These are phyloP conservation scores for Boechera divaricarpa DNA, from an alignment of 345 rosid genomes.

Conservation along the genomic window DNA sequence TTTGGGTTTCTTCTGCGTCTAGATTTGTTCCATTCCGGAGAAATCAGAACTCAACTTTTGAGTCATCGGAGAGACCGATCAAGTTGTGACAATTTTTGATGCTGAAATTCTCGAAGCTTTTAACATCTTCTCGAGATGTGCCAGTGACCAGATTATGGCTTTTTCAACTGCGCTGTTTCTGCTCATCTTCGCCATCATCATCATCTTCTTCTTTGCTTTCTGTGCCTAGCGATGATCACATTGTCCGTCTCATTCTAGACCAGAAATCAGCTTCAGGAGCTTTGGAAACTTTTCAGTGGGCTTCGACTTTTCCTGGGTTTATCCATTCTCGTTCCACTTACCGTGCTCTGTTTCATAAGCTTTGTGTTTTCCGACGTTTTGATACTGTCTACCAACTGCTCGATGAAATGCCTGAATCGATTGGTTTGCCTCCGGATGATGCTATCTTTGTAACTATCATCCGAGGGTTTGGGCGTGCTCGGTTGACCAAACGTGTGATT, in stretches of 20 bases:
- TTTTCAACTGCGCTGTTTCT: constrained; percentile 30
- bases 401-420: constrained; percentile 80
- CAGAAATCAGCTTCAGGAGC: constrained; percentile 70
- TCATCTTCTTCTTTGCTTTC: constrained; percentile 44
- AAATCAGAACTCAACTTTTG: too few relatives aligned
- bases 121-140: constrained; percentile 6
- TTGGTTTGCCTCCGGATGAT: constrained; percentile 75
- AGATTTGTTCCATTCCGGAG: too few relatives aligned
- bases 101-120: constrained; percentile 29
- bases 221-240: constrained; percentile 64
- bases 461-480: constrained; percentile 74
- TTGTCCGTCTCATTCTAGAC: constrained; percentile 69
- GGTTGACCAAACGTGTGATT: constrained; percentile 54
- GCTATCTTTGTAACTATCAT: constrained; percentile 65
- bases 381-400: constrained; percentile 71
- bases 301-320: constrained; percentile 63
- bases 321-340: constrained; percentile 81
- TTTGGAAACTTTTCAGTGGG: constrained; percentile 80
- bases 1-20: too few relatives aligned
- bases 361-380: constrained; percentile 68
- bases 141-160: constrained; percentile 22
- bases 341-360: constrained; percentile 65
- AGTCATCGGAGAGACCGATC: neutral
- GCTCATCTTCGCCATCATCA: constrained; percentile 24
- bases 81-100: constrained; percentile 10